Evolutionary conservation across 257 asterid genomes (phyloP).

Genomic region (Solanum sitiens): DNA sequence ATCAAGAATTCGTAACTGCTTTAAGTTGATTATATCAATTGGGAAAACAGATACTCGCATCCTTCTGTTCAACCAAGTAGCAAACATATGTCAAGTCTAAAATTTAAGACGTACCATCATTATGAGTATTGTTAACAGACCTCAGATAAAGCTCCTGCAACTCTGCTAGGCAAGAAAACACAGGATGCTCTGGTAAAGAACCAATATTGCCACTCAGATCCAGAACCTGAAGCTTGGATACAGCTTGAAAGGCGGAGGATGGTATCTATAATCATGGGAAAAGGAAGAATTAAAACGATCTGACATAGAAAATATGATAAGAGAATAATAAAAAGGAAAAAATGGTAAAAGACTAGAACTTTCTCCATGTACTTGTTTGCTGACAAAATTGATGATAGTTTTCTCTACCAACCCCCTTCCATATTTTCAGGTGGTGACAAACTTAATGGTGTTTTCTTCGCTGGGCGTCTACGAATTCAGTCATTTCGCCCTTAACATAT

Average conservation of each 20-base stretch:
- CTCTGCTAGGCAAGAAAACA: slow-evolving; percentile 59
- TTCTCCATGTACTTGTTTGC: neutral
- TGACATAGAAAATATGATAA: neutral
- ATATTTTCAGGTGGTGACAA: neutral
- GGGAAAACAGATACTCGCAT: slow-evolving; percentile 68
- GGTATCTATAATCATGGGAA: slow-evolving; percentile 45
- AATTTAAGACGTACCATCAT: neutral
- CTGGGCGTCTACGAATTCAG: neutral
- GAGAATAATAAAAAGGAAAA: neutral
- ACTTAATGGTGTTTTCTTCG: neutral
- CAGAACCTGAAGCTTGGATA: slow-evolving; percentile 74
- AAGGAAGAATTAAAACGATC: slow-evolving; percentile 2
- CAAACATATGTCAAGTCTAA: slow-evolving; percentile 11
- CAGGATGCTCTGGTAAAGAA: slow-evolving; percentile 58
- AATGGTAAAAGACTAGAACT: neutral
- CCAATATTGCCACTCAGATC: slow-evolving; percentile 75
- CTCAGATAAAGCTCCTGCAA: slow-evolving; percentile 91
- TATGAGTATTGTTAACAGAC: slow-evolving; percentile 19
- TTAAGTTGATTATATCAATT: slow-evolving; percentile 43
- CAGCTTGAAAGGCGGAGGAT: slow-evolving; percentile 60
- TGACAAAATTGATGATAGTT: neutral
- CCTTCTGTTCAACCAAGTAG: slow-evolving; percentile 51
- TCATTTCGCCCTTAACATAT: neutral
- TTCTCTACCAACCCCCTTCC: neutral
- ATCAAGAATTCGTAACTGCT: slow-evolving; percentile 65